Conservation (phyloP, 352 stramenopile genomes). For the Globisporangium solare region DNA sequence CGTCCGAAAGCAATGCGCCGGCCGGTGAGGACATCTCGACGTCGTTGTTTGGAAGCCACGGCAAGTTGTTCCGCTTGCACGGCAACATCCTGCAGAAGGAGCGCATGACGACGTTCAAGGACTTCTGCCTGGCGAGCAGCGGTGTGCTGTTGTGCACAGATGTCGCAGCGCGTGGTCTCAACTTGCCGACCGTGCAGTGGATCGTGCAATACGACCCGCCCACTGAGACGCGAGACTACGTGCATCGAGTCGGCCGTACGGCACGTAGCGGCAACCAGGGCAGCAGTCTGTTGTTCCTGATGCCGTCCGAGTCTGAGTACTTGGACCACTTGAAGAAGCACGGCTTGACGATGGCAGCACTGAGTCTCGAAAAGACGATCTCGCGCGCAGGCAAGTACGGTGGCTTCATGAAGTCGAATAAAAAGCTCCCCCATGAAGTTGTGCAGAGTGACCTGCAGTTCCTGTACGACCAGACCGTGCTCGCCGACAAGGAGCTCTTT, state of each 20-base stretch:
- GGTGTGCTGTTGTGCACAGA: slow-evolving; percentile 98
- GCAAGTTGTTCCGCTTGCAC: slow-evolving; percentile 86
- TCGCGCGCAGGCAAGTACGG: slow-evolving; percentile 53
- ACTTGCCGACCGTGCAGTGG: slow-evolving; percentile 96
- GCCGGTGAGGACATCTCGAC: slow-evolving; percentile 19
- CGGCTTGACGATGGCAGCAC: slow-evolving; percentile 69
- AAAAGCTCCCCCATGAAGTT: slow-evolving; percentile 81
- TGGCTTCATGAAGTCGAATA: slow-evolving; percentile 57
- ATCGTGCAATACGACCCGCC: slow-evolving; percentile 99
- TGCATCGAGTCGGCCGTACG: slow-evolving; percentile 98
- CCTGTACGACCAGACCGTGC: slow-evolving; percentile 74
- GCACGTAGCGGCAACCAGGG: slow-evolving; percentile 97
- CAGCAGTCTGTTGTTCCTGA: slow-evolving; percentile 95
- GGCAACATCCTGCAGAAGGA: slow-evolving; percentile 96
- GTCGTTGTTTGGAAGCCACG: slow-evolving; percentile 61
- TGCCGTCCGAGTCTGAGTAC: slow-evolving; percentile 95
- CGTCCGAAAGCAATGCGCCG: slow-evolving; percentile 82
- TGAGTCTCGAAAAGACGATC: slow-evolving; percentile 85
- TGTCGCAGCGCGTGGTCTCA: slow-evolving; percentile 96
- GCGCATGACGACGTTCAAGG: slow-evolving; percentile 94
- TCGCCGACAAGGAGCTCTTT: slow-evolving; percentile 83
- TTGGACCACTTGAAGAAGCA: slow-evolving; percentile 90
- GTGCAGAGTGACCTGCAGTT: slow-evolving; percentile 81
- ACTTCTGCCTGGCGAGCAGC: slow-evolving; percentile 87
- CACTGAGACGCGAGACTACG: slow-evolving; percentile 98